Evolutionary conservation across 768 basidiomycete species (phyloP), one percentile per base, ranked within the genome.

Genomic region (Suillus alpinus): DNA sequence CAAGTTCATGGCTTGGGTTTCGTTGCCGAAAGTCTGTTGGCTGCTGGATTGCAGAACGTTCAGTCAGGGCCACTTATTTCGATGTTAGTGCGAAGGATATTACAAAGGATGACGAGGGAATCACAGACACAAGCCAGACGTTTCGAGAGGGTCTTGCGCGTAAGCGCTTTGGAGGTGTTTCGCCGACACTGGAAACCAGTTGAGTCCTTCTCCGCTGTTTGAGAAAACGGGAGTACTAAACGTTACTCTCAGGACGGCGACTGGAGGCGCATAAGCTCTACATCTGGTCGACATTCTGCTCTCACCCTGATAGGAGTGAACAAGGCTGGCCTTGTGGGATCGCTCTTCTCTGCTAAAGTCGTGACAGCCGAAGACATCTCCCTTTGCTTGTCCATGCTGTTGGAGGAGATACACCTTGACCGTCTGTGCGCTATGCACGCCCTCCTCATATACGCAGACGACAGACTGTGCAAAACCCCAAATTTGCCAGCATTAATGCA

Each of bases 371-470:
- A 57, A 37, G 76, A 77, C 50, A 56, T 75, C 53, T 61, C 69
- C 31, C n/a, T 64, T n/a, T 76, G 76, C 60, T 46, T 78, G 39
- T 56, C 55, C 26, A 50, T 69, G 10, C 60, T 77, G 0, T n/a
- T 57, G 23, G 58, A 63, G 16, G 60, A 63, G 12, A 63, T 63
- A 34, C 31, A 64, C 41, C 65, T 73, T 40, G 65, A 73, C 20
- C 68, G 69, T 16, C 50, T 78, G 46, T 69, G 71, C 46, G 77
- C 74, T 3, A 73, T 73, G 62, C 77, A 76, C 20, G 76, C 76
- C 0, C 31, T 77, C 31, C 40, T 77, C 36, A 51, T 67, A 29
- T 72, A 72, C 53, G 69, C 73, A 52, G 71, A 75, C 52, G 67
- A 72, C 51, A 69, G 68, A 62, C 53, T 78, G 34, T 75, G 75